Conservation (phyloP, 2,329 filamentous ascomycete species). For the Rutstroemia sp. region DNA sequence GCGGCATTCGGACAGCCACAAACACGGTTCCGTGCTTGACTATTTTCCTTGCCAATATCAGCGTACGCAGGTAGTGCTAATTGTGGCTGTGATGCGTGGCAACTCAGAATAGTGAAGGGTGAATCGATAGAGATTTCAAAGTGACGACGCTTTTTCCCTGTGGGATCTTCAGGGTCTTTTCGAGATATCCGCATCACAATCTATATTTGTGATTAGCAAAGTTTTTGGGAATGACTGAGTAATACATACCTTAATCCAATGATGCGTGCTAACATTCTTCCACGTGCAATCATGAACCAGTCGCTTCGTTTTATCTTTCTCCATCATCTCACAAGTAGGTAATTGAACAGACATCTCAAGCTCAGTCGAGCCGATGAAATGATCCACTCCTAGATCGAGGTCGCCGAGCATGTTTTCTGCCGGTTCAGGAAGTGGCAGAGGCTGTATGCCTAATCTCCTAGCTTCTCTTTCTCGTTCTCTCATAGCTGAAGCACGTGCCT, state of each 20-base stretch:
- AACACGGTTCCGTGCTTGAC: slow-evolving; percentile 33
- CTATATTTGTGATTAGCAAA: slow-evolving; percentile 32
- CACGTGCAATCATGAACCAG: slow-evolving; percentile 69
- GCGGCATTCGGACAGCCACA: slow-evolving; percentile 60
- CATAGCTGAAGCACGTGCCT: slow-evolving; percentile 29
- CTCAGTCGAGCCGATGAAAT: slow-evolving; percentile 56
- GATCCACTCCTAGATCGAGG: slow-evolving; percentile 44
- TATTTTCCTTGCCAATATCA: slow-evolving; percentile 38
- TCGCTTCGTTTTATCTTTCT: slow-evolving; percentile 50
- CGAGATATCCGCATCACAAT: slow-evolving; percentile 70
- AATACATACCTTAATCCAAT: slow-evolving; percentile 63
- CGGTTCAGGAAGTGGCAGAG: slow-evolving; percentile 26
- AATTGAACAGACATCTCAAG: slow-evolving; percentile 71
- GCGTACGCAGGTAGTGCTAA: slow-evolving; percentile 63
- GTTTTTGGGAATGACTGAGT: neutral
- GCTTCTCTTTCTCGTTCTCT: slow-evolving; percentile 38
- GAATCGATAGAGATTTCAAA: slow-evolving; percentile 76
- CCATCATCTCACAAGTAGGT: slow-evolving; percentile 62
- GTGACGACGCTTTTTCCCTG: slow-evolving; percentile 52
- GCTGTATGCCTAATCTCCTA: slow-evolving; percentile 44
- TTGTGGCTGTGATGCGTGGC: slow-evolving; percentile 63
- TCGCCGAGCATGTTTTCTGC: slow-evolving; percentile 59
- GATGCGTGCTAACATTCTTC: slow-evolving; percentile 66
- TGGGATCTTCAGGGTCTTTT: slow-evolving; percentile 54
- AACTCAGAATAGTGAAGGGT: slow-evolving; percentile 67